Base-by-base conservation (phyloP, 495 filamentous ascomycete species). In the Penicillium malachiteum region DNA sequence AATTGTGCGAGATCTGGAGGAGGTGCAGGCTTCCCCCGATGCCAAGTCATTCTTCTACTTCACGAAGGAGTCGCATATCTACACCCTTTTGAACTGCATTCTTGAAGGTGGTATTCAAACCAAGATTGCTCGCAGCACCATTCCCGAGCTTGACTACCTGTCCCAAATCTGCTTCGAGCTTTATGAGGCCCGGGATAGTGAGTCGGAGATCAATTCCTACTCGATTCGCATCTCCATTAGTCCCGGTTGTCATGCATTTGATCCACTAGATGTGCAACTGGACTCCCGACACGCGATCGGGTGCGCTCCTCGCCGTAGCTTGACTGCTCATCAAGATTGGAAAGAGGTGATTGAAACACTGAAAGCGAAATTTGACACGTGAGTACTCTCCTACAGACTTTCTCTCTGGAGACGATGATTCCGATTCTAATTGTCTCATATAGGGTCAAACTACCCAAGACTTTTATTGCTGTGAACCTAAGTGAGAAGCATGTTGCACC, bases 21-120 rank as follows among this genome's bases (percentile, higher is more conserved):
- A 96, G 68, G 90, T 97, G 59, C 94, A 97, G 72, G 93, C 94
- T 4, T 92, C 89, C 0, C 83, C 90, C 46, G 88, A 92, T 66
- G 92, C 91, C 16, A 97, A 97, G 65, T 92, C 87, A 4, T 97
- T 97, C 76, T 87, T 97, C 76, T 98, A 98, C 73, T 98, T 98
- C 68, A 98, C 94, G 30, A 98, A 98, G 67, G 94, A 98, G 75
- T 94, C 89, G 5, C 94, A 98, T 62, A 97, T 98, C 60, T 98
- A 98, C 74, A 97, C 94, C 14, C 81, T 98, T 32, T 81, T 98
- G 44, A 98, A 98, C 72, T 97, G 95, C 70, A 97, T 98, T 57
- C 78, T 98, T 33, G 94, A 97, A 73, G 94, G 94, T 57, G 94
- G 95, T 34, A 89, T 98, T 57, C 87, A 91, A 59, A 94, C 92